Evolutionary conservation across 352 stramenopile genomes (phyloP).

Genomic region (Pythium monospermum): DNA sequence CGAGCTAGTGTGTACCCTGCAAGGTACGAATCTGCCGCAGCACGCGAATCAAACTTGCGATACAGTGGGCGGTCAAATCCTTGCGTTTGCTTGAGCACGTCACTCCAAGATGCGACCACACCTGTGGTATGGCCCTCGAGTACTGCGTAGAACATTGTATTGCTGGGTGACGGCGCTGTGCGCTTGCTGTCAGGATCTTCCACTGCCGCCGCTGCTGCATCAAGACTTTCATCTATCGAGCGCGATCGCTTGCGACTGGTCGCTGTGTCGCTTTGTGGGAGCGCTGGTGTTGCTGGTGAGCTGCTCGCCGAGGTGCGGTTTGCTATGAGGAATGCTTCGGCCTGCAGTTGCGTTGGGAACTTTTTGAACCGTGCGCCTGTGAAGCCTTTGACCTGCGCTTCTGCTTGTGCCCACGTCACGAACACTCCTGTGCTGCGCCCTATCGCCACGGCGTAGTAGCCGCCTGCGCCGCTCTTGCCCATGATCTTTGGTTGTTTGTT

Average conservation of each 20-base stretch:
- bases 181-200: conserved; percentile 8
- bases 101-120: conserved; percentile 30
- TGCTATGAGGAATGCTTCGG: conserved; percentile 38
- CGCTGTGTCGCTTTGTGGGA: background rate
- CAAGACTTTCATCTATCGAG: background rate
- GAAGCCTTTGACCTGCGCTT: conserved; percentile 60
- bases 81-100: conserved; percentile 29
- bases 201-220: background rate
- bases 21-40: conserved; percentile 23
- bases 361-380: conserved; percentile 53
- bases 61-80: conserved; percentile 21
- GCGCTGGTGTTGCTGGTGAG: background rate
- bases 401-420: conserved; percentile 34
- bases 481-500: conserved; percentile 19
- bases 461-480: conserved; percentile 20
- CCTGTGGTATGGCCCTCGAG: conserved; percentile 31
- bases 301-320: background rate
- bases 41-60: conserved; percentile 27
- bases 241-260: conserved; percentile 6
- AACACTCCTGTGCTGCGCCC: conserved; percentile 55
- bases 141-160: conserved; percentile 12
- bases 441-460: conserved; percentile 58
- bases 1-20: conserved; percentile 14
- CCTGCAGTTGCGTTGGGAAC: conserved; percentile 44
- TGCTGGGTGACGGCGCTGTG: conserved; percentile 4